These are phyloP conservation scores for Sclerotinia spermophila DNA, from an alignment of 2,329 filamentous ascomycete genomes.

Conservation along the genomic window DNA sequence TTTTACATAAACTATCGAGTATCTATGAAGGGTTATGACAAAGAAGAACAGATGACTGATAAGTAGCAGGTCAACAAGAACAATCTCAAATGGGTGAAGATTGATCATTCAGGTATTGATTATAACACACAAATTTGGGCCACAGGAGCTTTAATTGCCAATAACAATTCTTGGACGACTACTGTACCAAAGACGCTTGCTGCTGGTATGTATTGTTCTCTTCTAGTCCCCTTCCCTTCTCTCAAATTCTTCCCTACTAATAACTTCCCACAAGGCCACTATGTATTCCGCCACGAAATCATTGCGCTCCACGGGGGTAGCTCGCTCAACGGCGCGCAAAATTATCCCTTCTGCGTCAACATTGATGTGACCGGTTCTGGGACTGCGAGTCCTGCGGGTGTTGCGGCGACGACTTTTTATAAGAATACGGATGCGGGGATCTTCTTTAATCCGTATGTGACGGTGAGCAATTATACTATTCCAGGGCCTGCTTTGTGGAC, in stretches of 20 bases:
- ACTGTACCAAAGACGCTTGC: slow-evolving; percentile 10
- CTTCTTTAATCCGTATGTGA: slow-evolving; percentile 39
- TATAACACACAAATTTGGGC: slow-evolving; percentile 12
- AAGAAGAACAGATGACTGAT: too few relatives aligned
- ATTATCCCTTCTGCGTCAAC: slow-evolving; percentile 49
- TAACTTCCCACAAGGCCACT: slow-evolving; percentile 46
- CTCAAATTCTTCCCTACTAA: slow-evolving; percentile 27
- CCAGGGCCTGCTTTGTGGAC: slow-evolving; percentile 12
- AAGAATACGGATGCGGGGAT: slow-evolving; percentile 42
- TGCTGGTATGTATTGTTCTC: background rate
- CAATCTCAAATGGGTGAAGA: slow-evolving; percentile 13
- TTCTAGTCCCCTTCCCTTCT: background rate
- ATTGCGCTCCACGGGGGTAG: slow-evolving; percentile 28
- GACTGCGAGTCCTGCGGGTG: slow-evolving; percentile 38
- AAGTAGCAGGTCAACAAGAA: background rate
- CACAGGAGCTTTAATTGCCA: background rate
- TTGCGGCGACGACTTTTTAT: slow-evolving; percentile 41
- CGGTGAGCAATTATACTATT: slow-evolving; percentile 29
- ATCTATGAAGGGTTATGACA: too few relatives aligned
- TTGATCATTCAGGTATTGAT: slow-evolving; percentile 9
- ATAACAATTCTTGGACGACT: slow-evolving; percentile 11
- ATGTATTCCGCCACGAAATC: slow-evolving; percentile 53
- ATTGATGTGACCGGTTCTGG: slow-evolving; percentile 45
- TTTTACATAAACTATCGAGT: too few relatives aligned
- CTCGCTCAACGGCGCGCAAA: slow-evolving; percentile 44